Evolutionary conservation across 331 rosid species (phyloP), one percentile per base, ranked within the genome.

Genomic region (Quercus phellos): DNA sequence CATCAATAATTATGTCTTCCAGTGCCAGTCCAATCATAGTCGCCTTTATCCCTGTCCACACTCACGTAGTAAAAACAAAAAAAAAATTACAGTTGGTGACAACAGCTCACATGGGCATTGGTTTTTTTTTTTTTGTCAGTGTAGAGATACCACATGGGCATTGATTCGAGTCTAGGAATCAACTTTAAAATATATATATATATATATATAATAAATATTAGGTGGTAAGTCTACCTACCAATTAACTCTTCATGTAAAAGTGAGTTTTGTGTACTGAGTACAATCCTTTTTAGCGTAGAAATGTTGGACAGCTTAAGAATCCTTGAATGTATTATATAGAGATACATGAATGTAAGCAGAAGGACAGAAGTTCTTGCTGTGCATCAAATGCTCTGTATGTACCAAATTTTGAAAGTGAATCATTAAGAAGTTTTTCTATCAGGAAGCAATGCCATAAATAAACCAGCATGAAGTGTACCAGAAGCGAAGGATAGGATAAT

Each of bases 1-100:
- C 77, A 53, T 74, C 82, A 85, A 76, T 82, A 75, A 82, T 85
- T 79, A 58, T 82, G 82, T 76, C 77, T 56, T 85, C 78, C 75
- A 53, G 73, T 71, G 55, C 21, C 74, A 21, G 63, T 35, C 66
- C 32, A 67, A 43, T 61, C 53, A 22, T 78, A 67, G 84, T 76
- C 80, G 18, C 68, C 70, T 71, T 53, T 83, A 63, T 54, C 76
- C 27, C 72, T 24, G 81, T 78, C 76, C 80, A 58, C 75, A 55
- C 68, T 51, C 30, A 18, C 73, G 19, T 27, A 7, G 64, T 53
- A 51, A 54, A 21, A 13, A 51, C 51, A 38, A 77, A 60, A 59
- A 29, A 19, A 46, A 21, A 60, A 68, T 74, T 72, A 81, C 83
- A 64, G 88, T 85, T 63, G 83, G 70, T 56, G 80, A 72, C 61